Evolutionary conservation across 1,139 yeast species (phyloP).

Genomic region (Magnusiomyces magnusii): DNA sequence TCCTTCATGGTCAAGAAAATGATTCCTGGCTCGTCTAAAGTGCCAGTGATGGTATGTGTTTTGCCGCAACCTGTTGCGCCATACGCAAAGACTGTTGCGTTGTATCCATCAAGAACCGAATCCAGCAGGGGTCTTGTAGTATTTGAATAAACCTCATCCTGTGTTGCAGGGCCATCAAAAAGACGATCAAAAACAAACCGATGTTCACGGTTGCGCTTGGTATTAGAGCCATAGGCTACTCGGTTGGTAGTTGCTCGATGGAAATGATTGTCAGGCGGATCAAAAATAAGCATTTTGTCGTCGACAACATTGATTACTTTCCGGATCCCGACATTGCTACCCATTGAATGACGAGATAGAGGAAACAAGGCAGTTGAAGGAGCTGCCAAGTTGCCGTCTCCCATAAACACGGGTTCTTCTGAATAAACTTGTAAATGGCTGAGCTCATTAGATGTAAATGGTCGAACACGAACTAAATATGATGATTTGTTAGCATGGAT

Average conservation of each 20-base stretch:
- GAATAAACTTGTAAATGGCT: slow-evolving; percentile 35
- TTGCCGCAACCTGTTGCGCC: slow-evolving; percentile 99
- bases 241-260: slow-evolving; percentile 57
- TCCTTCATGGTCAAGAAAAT: slow-evolving; percentile 75
- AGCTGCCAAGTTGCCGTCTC: slow-evolving; percentile 46
- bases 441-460: slow-evolving; percentile 59
- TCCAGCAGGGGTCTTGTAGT: slow-evolving; percentile 71
- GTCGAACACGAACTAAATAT: slow-evolving; percentile 53
- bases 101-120: slow-evolving; percentile 72
- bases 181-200: slow-evolving; percentile 75
- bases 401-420: slow-evolving; percentile 39
- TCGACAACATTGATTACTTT: slow-evolving; percentile 78
- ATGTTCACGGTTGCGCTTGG: slow-evolving; percentile 61
- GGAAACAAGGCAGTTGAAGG: slow-evolving; percentile 15
- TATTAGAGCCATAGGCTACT: slow-evolving; percentile 43
- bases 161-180: slow-evolving; percentile 58
- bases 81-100: slow-evolving; percentile 91
- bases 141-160: slow-evolving; percentile 55
- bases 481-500: too few species aligned
- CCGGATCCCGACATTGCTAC: slow-evolving; percentile 43
- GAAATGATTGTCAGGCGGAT: slow-evolving; percentile 65
- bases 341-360: slow-evolving; percentile 21
- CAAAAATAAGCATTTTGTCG: slow-evolving; percentile 82
- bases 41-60: slow-evolving; percentile 83
- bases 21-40: slow-evolving; percentile 66